Base-by-base conservation (phyloP, 331 rosid genomes). In the Dryas integrifolia region DNA sequence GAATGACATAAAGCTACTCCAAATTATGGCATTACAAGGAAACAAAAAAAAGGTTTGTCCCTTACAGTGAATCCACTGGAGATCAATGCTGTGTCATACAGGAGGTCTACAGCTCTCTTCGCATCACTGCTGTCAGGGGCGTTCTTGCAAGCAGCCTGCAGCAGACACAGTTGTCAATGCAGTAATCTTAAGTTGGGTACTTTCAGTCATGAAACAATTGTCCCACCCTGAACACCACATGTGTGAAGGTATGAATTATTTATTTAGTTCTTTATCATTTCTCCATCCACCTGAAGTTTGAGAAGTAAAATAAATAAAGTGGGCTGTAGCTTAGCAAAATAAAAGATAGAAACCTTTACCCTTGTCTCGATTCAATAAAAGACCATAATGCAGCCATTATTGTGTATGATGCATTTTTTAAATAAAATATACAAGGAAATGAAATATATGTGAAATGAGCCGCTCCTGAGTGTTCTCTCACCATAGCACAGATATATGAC, bases 11-110 rank as follows among this genome's bases (percentile, higher is more conserved):
- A 40, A 64, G 5, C 49, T 49, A 14, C 56, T 39, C 7, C 0
- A 53, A 49, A 46, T 41, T 41, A 16, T 12, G 60, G 48, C n/a
- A 45, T 45, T 1, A 15, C 6, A 16, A 7, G n/a, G 9, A 38
- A 6, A 41, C 7, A 14, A 15, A 58, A 52, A 1, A 14, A 9
- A 21, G 45, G 40, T 5, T 64, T 56, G 59, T 7, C 3, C 5
- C 86, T 77, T 76, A 94, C 98, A 50, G 98, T 47, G 84, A 89
- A 94, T 84, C 98, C 98, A 91, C 98, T 94, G 44, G 99, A 88
- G 83, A 95, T 90, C 82, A 87, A 79, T 47, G 99, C 99, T 4
- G 99, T 95, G 44, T 92, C 99, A 0, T 81, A 95, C 67, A 95
- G 82, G 76, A 95, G 97, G 46, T 90, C 97, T 52, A 92, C 93